A percentile compares a stretch with the other conserved stretches of the same genome.
phyloP scores from a whole-genome alignment of 2,329 filamentous ascomycete genomes.

The Pseudogymnoascus sp. region DNA sequence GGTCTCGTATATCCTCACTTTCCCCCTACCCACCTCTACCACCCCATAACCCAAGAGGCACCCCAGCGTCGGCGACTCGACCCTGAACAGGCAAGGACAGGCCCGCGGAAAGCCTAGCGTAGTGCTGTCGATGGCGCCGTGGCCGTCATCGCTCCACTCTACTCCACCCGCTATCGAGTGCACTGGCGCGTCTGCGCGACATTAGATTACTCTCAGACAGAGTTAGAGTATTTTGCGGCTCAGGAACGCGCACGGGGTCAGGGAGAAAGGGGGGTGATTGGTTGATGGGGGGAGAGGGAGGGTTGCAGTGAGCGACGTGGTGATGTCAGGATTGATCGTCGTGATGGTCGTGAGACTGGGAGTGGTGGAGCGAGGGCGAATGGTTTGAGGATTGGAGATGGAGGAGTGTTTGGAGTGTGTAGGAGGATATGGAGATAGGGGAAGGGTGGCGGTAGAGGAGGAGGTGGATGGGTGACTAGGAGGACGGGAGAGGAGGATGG shows the following conservation, averaged over 20 bases:
- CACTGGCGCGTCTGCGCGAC: neutral
- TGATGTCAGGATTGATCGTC: conserved; percentile 5
- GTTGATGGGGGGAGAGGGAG: neutral
- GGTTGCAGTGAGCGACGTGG: neutral
- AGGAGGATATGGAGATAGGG: neutral
- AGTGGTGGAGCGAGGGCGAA: neutral
- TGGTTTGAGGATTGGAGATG: neutral
- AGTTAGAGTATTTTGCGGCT: conserved; percentile 1
- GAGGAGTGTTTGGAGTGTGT: neutral
- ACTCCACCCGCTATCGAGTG: neutral
- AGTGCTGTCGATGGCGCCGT: conserved; percentile 1
- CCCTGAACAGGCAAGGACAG: neutral
- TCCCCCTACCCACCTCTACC: neutral
- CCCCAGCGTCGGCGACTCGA: neutral
- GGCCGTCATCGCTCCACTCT: conserved; percentile 1
- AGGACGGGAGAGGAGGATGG: neutral
- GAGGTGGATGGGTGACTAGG: neutral
- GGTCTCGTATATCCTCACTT: neutral
- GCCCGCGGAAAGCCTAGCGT: neutral
- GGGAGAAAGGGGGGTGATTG: neutral
- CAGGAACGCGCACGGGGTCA: neutral
- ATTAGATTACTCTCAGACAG: conserved; percentile 3
- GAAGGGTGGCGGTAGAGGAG: neutral
- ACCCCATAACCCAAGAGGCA: neutral
- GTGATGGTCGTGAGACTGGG: neutral